A percentile compares a stretch with the other conserved stretches of the same genome.
These are phyloP conservation scores for Globisporangium splendens DNA, from an alignment of 352 stramenopile species.

Conservation along the genomic window DNA sequence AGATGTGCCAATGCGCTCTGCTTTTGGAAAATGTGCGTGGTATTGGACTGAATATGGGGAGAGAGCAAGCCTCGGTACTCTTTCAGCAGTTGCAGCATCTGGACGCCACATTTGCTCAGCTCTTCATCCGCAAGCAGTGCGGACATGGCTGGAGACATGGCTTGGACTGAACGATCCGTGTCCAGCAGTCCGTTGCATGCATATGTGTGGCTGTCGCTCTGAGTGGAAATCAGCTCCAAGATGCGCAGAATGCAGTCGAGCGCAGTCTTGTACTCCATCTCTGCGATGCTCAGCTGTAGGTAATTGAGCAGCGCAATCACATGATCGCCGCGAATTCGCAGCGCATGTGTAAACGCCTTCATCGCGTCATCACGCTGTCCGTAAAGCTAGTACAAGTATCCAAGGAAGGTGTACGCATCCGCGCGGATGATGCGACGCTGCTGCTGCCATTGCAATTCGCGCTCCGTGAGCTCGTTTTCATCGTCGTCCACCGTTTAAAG, in stretches of 20 bases:
- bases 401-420: slow-evolving; percentile 35
- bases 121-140: slow-evolving; percentile 7
- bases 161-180: slow-evolving; percentile 18
- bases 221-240: slow-evolving; percentile 21
- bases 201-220: not conserved
- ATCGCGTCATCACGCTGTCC: slow-evolving; percentile 23
- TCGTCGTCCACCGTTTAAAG: slow-evolving; percentile 10
- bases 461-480: slow-evolving; percentile 8
- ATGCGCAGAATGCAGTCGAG: slow-evolving; percentile 31
- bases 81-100: slow-evolving; percentile 30
- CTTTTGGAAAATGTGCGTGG: slow-evolving; percentile 40
- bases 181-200: slow-evolving; percentile 20
- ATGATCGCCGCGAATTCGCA: slow-evolving; percentile 38
- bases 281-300: slow-evolving; percentile 34
- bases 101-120: slow-evolving; percentile 7
- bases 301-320: slow-evolving; percentile 39
- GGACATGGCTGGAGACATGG: slow-evolving; percentile 21
- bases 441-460: slow-evolving; percentile 19
- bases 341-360: slow-evolving; percentile 22
- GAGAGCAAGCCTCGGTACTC: slow-evolving; percentile 39
- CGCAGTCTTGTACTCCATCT: slow-evolving; percentile 33
- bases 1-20: slow-evolving; percentile 35
- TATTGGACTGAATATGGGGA: slow-evolving; percentile 37
- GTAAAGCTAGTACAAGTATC: slow-evolving; percentile 33
- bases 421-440: slow-evolving; percentile 39